Base-by-base conservation (phyloP, 1,284 basidiomycete species). In the Cystobasidium pallidum region DNA sequence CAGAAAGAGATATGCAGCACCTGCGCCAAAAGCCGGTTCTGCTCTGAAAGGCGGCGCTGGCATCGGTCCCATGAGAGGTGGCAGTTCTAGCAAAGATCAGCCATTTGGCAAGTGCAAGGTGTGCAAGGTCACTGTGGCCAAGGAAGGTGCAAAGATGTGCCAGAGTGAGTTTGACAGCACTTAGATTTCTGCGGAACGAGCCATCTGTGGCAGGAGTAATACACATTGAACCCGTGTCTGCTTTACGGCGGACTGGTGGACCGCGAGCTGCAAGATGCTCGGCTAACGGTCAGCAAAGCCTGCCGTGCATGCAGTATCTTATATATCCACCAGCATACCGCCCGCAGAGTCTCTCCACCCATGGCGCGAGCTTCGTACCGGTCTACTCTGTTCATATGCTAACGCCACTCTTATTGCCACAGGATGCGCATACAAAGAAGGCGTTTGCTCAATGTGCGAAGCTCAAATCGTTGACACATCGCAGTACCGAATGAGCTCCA, bases 401-500 rank as follows among this genome's bases (percentile, higher is more conserved):
- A 32, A 57, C 19, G 32, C 21, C 24, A 28, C 73, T 41, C 66
- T 70, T 58, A 39, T 39, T 36, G n/a, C 61, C 65, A 52, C 67
- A 91, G 91, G 89, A 36, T 92, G 90, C 79, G 90, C 90, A 17
- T 92, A 89, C 81, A 91, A 88, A 83, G 90, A 89, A 78, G 90
- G 90, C 15, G 80, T 88, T 8, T 72, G 70, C 78, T 86, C 89
- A 49, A 91, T 91, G 82, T 92, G 90, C 76, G 91, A 90, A 76
- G 91, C 90, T 78, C 83, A 88, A 78, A 89, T 92, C 66, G 84
- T 92, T 45, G 90, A 92, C 79, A 91, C 89, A 3, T 86, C 85
- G 2, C 87, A 89, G 76, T 91, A 91, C 80, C 86, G 85, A 71
- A 92, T 92, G 90, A 89, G 89, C 41, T 86, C 86, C 81, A 91